Evolutionary conservation across 768 basidiomycete genomes (phyloP), one percentile per base, ranked within the genome.

Genomic region (Symmetrospora coprosmae): DNA sequence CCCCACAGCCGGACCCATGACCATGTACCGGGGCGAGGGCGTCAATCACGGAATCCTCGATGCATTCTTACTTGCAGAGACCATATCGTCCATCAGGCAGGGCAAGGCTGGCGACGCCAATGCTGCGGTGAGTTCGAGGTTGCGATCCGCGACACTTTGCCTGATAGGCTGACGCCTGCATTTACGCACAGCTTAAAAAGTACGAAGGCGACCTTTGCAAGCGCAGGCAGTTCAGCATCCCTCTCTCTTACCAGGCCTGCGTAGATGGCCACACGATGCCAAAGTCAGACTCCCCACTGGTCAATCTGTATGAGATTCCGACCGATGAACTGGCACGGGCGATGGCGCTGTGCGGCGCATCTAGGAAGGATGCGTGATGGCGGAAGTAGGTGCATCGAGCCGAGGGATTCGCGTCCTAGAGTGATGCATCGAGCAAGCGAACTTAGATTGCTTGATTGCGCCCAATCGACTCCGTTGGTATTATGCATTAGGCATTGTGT

Each of bases 21-120:
- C 52, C 8, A 55, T 55, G 52, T 55, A 55, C 23, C 52, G 52
- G 40, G 52, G 52, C 38, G 52, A 55, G 35, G 52, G 52, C 30
- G 52, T 55, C n/a, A 55, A 55, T 55, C 52, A 55, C 25, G 52
- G 52, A 14, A 55, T 55, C 14, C 52, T 55, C 7, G 52, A 55
- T 43, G 52, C 52, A 31, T 55, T 55, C 39, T 55, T 33, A 38
- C 52, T 55, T 19, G n/a, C 52, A 3, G 27, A 38, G 7, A 55
- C 39, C 9, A 55, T 55, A 6, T 5, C 34, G 5, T 38, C 52
- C 13, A 55, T 55, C 23, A 25, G 19, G 3, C 34, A 55, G 27
- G 52, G 52, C 25, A 38, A 55, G 40, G 34, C 23, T 2, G 6
- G 27, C 13, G 52, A 55, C 27, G 52, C 52, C 5, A 55, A 55